phyloP scores from a whole-genome alignment of 2,329 filamentous ascomycete species.

The Beauveria varroae region DNA sequence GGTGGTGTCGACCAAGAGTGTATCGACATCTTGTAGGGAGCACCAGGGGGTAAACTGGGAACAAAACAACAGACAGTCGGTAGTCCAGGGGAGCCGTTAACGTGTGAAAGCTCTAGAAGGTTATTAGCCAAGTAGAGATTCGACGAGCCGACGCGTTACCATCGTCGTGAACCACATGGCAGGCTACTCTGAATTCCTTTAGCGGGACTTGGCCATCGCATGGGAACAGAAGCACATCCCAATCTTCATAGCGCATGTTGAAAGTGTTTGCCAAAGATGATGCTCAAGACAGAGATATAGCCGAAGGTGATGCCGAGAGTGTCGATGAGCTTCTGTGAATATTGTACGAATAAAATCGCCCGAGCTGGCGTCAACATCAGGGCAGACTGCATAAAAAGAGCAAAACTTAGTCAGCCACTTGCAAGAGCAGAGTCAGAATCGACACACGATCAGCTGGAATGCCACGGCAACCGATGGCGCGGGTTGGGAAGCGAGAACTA shows the following conservation, averaged over 20 bases:
- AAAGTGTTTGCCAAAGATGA: background rate
- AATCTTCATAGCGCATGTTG: conserved; percentile 76
- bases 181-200: conserved; percentile 76
- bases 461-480: background rate
- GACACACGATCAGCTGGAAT: background rate
- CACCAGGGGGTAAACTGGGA: conserved; percentile 51
- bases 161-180: conserved; percentile 55
- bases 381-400: background rate
- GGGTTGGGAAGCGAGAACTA: background rate
- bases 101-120: conserved; percentile 43
- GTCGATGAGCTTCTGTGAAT: background rate
- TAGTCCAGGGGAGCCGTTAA: conserved; percentile 41
- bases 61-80: conserved; percentile 66
- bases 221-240: conserved; percentile 80
- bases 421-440: background rate
- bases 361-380: background rate
- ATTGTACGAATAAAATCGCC: background rate
- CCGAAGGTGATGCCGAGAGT: background rate
- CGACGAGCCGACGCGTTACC: conserved; percentile 21
- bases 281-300: background rate
- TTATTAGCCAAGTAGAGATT: background rate
- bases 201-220: conserved; percentile 58
- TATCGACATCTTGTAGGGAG: conserved; percentile 63
- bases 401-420: background rate
- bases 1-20: conserved; percentile 63